Evolutionary conservation across 2,329 filamentous ascomycete species (phyloP).

Genomic region (Phialophora verrucosa): DNA sequence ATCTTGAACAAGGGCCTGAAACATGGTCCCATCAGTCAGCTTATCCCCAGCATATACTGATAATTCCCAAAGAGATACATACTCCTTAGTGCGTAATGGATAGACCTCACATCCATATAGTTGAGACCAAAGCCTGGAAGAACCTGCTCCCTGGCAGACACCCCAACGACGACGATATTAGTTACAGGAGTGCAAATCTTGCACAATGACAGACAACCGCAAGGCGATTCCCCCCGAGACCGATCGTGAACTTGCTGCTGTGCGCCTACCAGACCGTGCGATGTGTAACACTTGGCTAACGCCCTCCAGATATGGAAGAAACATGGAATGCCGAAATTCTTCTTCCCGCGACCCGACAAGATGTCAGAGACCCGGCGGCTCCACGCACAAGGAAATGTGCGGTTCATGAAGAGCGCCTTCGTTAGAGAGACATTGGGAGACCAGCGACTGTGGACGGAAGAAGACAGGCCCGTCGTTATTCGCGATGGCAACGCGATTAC

Average conservation of each 20-base stretch:
- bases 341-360: slow-evolving; percentile 24
- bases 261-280: neutral
- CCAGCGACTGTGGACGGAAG: slow-evolving; percentile 15
- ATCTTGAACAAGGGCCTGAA: neutral
- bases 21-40: neutral
- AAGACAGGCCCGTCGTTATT: slow-evolving; percentile 24
- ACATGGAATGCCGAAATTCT: slow-evolving; percentile 24
- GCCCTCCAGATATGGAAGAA: slow-evolving; percentile 29
- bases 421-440: slow-evolving; percentile 24
- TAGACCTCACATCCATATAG: neutral
- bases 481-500: slow-evolving; percentile 22
- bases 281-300: neutral
- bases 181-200: neutral
- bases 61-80: neutral
- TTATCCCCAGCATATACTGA: neutral
- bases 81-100: neutral
- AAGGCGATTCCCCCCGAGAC: slow-evolving; percentile 11
- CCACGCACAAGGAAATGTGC: slow-evolving; percentile 13
- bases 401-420: slow-evolving; percentile 33
- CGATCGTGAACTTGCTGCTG: slow-evolving; percentile 25
- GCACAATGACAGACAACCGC: slow-evolving; percentile 12
- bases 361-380: slow-evolving; percentile 22
- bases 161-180: neutral
- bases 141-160: neutral
- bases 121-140: neutral